These are phyloP conservation scores for Nematocida sp. DNA, from an alignment of 371 early-diverging fungal genomes.

Conservation along the genomic window DNA sequence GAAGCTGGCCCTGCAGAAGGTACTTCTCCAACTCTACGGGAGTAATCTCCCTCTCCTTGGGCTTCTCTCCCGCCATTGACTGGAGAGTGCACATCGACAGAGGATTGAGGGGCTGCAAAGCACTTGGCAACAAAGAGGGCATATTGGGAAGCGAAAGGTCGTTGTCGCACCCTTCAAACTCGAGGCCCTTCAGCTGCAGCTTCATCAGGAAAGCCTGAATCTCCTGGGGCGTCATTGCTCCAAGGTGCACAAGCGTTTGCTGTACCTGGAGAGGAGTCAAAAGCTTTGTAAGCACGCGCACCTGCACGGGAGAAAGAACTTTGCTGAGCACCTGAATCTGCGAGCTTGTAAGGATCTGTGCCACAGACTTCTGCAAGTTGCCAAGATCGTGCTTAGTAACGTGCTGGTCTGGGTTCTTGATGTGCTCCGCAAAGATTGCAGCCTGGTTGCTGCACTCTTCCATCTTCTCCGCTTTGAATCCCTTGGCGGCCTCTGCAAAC, in stretches of 20 bases:
- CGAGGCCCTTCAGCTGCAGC: conserved; percentile 38
- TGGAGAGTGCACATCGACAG: neutral
- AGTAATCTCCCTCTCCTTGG: neutral
- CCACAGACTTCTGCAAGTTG: conserved; percentile 17
- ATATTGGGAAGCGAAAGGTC: neutral
- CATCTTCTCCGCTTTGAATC: conserved; percentile 10
- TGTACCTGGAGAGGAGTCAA: conserved; percentile 47
- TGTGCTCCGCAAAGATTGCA: neutral
- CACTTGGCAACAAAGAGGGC: neutral
- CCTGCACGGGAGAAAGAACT: conserved; percentile 24
- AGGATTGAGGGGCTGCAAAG: neutral
- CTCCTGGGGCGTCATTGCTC: conserved; percentile 25
- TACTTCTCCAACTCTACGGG: conserved; percentile 4
- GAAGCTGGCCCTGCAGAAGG: conserved; percentile 23
- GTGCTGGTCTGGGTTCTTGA: neutral
- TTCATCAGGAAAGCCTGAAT: conserved; percentile 12
- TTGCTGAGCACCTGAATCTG: conserved; percentile 45
- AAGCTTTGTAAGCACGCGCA: conserved; percentile 21
- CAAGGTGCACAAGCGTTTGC: conserved; percentile 42
- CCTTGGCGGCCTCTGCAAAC: neutral
- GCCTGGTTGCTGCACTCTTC: conserved; percentile 35
- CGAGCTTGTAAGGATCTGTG: conserved; percentile 45
- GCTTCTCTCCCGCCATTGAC: neutral
- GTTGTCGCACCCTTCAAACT: neutral
- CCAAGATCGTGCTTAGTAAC: neutral